Evolutionary conservation across 2,329 filamentous ascomycete genomes (phyloP).

Genomic region (Colletotrichum lini): DNA sequence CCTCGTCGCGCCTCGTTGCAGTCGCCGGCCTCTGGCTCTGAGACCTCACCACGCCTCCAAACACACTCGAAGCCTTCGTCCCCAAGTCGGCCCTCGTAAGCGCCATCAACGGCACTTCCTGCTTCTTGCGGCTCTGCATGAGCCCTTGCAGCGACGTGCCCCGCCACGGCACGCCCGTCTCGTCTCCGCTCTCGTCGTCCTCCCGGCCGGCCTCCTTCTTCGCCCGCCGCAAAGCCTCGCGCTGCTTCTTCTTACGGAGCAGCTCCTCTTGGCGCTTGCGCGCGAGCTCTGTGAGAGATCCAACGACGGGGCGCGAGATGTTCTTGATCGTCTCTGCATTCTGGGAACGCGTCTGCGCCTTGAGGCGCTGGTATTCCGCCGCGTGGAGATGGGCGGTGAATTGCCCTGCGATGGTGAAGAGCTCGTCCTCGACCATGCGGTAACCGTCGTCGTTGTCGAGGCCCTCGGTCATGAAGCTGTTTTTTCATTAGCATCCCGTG

Average conservation of each 20-base stretch:
- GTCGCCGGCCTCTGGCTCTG: conserved; percentile 35
- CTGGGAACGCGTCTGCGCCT: conserved; percentile 67
- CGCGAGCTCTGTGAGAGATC: conserved; percentile 54
- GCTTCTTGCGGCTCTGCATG: conserved; percentile 58
- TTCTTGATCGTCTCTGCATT: conserved; percentile 67
- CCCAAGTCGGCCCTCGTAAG: conserved; percentile 46
- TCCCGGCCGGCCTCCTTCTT: conserved; percentile 39
- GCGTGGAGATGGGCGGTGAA: conserved; percentile 84
- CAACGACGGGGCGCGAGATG: conserved; percentile 67
- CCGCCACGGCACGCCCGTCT: conserved; percentile 47
- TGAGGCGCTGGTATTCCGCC: conserved; percentile 81
- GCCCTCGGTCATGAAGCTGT: conserved; percentile 75
- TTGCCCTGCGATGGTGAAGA: conserved; percentile 74
- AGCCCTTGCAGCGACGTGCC: conserved; percentile 57
- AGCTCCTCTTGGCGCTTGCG: conserved; percentile 54
- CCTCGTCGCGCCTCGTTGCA: conserved; percentile 24
- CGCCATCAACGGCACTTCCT: conserved; percentile 45
- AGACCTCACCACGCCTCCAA: conserved; percentile 30
- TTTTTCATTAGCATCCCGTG: conserved; percentile 24
- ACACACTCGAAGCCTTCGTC: conserved; percentile 49
- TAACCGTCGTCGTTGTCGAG: conserved; percentile 78
- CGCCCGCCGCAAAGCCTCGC: conserved; percentile 46
- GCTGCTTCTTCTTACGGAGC: conserved; percentile 54
- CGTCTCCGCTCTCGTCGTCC: conserved; percentile 50
- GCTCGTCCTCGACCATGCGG: conserved; percentile 89